Evolutionary conservation across 2,329 filamentous ascomycete genomes (phyloP).

Genomic region (Geosmithia flava): DNA sequence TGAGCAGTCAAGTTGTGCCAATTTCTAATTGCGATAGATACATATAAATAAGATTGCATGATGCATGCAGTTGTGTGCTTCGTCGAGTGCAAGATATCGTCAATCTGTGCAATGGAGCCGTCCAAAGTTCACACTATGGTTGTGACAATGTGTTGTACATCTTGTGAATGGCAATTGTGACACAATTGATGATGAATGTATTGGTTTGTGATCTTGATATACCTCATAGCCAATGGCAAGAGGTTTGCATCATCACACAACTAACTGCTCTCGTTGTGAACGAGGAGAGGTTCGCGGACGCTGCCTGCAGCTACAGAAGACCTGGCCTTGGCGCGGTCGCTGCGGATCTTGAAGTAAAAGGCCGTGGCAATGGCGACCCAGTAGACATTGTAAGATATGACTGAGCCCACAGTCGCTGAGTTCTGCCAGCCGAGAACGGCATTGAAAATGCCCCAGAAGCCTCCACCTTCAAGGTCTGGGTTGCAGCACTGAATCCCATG

Average conservation of each 20-base stretch:
- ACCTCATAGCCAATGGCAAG: too few species aligned
- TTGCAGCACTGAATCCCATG: conserved; percentile 55
- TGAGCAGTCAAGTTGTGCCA: too few species aligned
- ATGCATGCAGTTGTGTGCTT: too few species aligned
- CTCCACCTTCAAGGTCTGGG: conserved; percentile 57
- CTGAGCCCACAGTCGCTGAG: conserved; percentile 75
- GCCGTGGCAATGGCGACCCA: conserved; percentile 60
- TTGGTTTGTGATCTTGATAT: too few species aligned
- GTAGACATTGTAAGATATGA: conserved; percentile 80
- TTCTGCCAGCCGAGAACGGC: conserved; percentile 80
- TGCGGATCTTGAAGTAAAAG: conserved; percentile 24
- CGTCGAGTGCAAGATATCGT: too few species aligned
- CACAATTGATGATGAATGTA: too few species aligned
- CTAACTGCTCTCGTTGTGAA: not conserved
- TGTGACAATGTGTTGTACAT: too few species aligned
- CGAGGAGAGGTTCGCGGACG: not conserved
- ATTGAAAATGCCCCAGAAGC: conserved; percentile 82
- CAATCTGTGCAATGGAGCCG: too few species aligned
- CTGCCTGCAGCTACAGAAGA: not conserved
- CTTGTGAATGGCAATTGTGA: too few species aligned
- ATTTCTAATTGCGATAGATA: too few species aligned
- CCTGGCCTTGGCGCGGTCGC: not conserved
- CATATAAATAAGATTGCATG: too few species aligned
- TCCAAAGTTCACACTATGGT: too few species aligned
- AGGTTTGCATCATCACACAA: not conserved